These are phyloP conservation scores for Phytophthora niederhauseri DNA, from an alignment of 352 stramenopile genomes.

Conservation along the genomic window DNA sequence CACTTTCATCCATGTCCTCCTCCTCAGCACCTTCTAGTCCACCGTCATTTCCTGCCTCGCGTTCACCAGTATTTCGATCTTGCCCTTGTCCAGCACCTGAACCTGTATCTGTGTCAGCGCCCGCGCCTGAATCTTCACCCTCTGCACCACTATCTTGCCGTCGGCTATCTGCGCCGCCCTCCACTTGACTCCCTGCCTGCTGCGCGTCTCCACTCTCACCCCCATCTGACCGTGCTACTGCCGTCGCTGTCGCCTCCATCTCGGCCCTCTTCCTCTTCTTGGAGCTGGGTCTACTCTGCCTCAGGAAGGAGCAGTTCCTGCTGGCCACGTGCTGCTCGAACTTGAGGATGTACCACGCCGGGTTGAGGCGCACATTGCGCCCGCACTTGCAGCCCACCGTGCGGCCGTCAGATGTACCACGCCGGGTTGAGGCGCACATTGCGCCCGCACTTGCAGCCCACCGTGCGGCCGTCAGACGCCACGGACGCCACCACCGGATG, in stretches of 20 bases:
- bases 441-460: slow-evolving; percentile 75
- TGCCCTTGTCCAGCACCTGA: background rate
- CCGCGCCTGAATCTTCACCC: background rate
- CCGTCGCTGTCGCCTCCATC: background rate
- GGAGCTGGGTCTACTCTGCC: slow-evolving; percentile 29
- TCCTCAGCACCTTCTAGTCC: slow-evolving; percentile 3
- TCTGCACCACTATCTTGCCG: background rate
- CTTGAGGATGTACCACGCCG: slow-evolving; percentile 89
- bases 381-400: slow-evolving; percentile 74
- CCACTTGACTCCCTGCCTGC: background rate
- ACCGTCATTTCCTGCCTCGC: background rate
- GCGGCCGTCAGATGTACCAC: slow-evolving; percentile 61
- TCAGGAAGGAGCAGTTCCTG: slow-evolving; percentile 77
- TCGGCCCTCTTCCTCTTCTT: slow-evolving; percentile 28
- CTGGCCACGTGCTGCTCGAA: slow-evolving; percentile 88
- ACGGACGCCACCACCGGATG: slow-evolving; percentile 65
- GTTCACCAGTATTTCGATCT: background rate
- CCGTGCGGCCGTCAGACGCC: slow-evolving; percentile 52
- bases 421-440: slow-evolving; percentile 77
- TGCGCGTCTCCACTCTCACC: background rate
- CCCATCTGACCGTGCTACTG: background rate
- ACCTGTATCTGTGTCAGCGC: background rate
- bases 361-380: slow-evolving; percentile 72
- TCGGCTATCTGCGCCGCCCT: background rate
- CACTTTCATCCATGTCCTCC: slow-evolving; percentile 1